Percentiles rank a stretch among this genome's conserved stretches.
phyloP scores from a whole-genome alignment of 2,329 filamentous ascomycete species.

The Diaporthe helianthi region DNA sequence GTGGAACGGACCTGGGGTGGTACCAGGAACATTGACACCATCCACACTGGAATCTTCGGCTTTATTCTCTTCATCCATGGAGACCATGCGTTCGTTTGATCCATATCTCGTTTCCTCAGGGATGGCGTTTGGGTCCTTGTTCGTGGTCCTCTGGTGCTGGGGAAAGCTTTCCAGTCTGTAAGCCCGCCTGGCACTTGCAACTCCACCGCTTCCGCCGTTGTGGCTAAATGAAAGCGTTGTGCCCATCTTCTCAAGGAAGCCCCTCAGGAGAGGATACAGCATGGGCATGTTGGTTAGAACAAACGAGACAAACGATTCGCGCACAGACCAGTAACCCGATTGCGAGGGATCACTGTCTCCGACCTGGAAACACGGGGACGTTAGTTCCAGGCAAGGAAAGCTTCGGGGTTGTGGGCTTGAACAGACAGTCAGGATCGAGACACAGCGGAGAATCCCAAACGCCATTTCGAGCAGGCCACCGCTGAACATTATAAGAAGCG shows the following conservation, averaged over 20 bases:
- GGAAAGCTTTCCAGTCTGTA: conserved; percentile 18
- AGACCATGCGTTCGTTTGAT: conserved; percentile 18
- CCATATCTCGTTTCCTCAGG: background rate
- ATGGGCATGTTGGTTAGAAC: conserved; percentile 50
- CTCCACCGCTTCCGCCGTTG: background rate
- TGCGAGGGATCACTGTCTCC: conserved; percentile 43
- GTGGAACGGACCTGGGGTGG: background rate
- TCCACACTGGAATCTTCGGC: background rate
- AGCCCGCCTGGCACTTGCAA: background rate
- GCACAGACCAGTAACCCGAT: conserved; percentile 48
- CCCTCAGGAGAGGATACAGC: conserved; percentile 45
- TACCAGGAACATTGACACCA: background rate
- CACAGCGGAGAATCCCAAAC: conserved; percentile 56
- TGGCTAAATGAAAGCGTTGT: conserved; percentile 12
- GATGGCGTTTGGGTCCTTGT: background rate
- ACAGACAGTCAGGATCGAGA: conserved; percentile 50
- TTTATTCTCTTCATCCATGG: background rate
- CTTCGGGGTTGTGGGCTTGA: conserved; percentile 18
- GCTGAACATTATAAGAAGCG: conserved; percentile 56
- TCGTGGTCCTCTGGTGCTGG: background rate
- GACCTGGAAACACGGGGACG: conserved; percentile 33
- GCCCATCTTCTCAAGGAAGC: conserved; percentile 37
- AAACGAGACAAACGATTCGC: conserved; percentile 50
- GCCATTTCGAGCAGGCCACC: conserved; percentile 59
- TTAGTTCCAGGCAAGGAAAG: background rate